phyloP scores from a whole-genome alignment of 2,329 filamentous ascomycete species.

The Aspergillus unguis region DNA sequence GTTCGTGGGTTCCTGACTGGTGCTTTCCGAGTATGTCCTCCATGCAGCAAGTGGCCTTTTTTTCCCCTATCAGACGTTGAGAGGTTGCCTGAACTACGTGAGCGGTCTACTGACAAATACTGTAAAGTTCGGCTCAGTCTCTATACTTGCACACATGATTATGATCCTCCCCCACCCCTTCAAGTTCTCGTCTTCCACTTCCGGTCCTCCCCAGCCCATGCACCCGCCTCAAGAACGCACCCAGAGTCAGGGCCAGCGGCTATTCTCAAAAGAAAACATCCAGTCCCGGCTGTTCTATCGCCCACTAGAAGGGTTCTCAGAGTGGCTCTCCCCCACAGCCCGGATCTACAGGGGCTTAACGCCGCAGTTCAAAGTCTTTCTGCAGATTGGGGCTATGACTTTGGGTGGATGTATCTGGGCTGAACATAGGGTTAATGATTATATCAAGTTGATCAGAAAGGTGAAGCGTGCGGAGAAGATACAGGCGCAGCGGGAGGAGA shows the following conservation, averaged over 20 bases:
- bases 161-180: conserved; percentile 43
- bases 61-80: neutral
- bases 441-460: conserved; percentile 42
- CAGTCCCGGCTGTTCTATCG: conserved; percentile 35
- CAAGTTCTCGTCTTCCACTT: conserved; percentile 34
- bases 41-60: neutral
- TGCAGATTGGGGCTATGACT: conserved; percentile 48
- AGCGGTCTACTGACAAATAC: neutral
- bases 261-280: conserved; percentile 30
- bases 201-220: conserved; percentile 19
- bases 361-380: conserved; percentile 49
- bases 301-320: conserved; percentile 49
- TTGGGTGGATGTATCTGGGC: conserved; percentile 50
- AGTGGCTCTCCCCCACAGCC: conserved; percentile 43
- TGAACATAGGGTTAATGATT: conserved; percentile 45
- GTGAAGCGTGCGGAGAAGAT: conserved; percentile 41
- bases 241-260: conserved; percentile 18
- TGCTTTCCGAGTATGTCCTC: conserved; percentile 39
- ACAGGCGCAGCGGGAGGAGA: conserved; percentile 27
- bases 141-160: conserved; percentile 46
- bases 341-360: conserved; percentile 48
- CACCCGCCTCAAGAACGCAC: neutral
- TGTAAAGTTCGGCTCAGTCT: conserved; percentile 43
- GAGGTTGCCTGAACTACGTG: too few species aligned
- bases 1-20: conserved; percentile 43